Percentiles rank a stretch among this genome's conserved stretches.
These are phyloP conservation scores for Chaetomiaceae sp. DNA, from an alignment of 2,329 filamentous ascomycete species.

Conservation along the genomic window DNA sequence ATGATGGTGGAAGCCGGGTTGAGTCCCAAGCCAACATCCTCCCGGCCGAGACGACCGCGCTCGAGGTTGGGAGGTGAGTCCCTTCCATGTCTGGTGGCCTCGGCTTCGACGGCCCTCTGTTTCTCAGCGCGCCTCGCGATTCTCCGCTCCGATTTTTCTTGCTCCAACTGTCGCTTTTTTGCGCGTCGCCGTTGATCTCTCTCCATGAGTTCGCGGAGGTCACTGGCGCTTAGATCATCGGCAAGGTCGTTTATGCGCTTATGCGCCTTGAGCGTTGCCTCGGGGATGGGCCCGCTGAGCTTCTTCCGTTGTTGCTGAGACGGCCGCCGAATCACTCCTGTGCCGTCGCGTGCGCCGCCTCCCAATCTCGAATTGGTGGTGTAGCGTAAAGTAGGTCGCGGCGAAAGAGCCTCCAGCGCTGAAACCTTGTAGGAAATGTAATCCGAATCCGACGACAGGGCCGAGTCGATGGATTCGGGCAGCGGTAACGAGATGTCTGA, in stretches of 20 bases:
- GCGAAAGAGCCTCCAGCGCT: slow-evolving; percentile 73
- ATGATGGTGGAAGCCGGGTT: slow-evolving; percentile 51
- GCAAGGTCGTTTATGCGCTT: slow-evolving; percentile 68
- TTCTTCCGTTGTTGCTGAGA: slow-evolving; percentile 46
- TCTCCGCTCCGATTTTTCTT: slow-evolving; percentile 60
- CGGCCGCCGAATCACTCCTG: slow-evolving; percentile 43
- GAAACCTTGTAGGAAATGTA: slow-evolving; percentile 75
- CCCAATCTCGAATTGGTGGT: slow-evolving; percentile 59
- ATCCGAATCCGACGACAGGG: slow-evolving; percentile 70
- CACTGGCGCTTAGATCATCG: slow-evolving; percentile 78
- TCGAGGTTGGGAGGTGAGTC: slow-evolving; percentile 54
- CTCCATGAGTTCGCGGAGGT: slow-evolving; percentile 84
- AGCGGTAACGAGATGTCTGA: slow-evolving; percentile 73
- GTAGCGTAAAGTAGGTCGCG: slow-evolving; percentile 77
- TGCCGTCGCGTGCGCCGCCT: slow-evolving; percentile 39
- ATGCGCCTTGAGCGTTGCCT: slow-evolving; percentile 56
- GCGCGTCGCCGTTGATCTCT: slow-evolving; percentile 77
- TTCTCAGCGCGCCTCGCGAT: slow-evolving; percentile 64
- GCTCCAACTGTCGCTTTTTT: slow-evolving; percentile 63
- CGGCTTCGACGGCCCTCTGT: slow-evolving; percentile 40
- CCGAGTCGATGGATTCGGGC: slow-evolving; percentile 70
- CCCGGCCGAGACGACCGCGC: slow-evolving; percentile 56
- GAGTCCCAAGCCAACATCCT: slow-evolving; percentile 51
- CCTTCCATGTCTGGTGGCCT: slow-evolving; percentile 51
- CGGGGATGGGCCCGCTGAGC: slow-evolving; percentile 50